A percentile compares a stretch with the other conserved stretches of the same genome.
Conservation (phyloP, 257 asterid species). For the Craterostigma plantagineum region DNA sequence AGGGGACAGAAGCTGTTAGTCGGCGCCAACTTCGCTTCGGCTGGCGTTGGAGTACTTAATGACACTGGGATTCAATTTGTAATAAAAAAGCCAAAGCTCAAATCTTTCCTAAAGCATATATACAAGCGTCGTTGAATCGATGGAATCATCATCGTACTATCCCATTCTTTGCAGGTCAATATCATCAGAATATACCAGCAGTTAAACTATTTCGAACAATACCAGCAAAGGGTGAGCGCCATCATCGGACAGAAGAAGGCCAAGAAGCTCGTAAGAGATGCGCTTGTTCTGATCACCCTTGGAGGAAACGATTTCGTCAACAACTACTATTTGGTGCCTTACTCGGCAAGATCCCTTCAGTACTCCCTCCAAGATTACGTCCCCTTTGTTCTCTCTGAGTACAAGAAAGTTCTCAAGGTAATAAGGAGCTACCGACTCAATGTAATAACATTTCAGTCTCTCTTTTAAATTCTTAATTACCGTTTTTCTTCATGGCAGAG, state of each 20-base stretch:
- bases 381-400: not conserved
- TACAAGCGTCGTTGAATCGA: too few relatives aligned
- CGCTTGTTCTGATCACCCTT: not conserved
- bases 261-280: not conserved
- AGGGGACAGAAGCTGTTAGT: too few relatives aligned
- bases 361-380: not conserved
- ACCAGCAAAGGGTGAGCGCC: conserved; percentile 2
- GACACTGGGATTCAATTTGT: too few relatives aligned
- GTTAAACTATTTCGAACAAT: not conserved
- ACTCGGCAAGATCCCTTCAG: not conserved
- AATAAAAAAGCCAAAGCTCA: too few relatives aligned
- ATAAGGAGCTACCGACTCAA: too few relatives aligned
- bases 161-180: not conserved
- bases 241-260: not conserved
- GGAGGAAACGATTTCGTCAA: conserved; percentile 5
- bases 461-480: not conserved
- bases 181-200: conserved; percentile 3
- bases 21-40: too few relatives aligned
- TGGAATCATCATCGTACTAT: too few relatives aligned
- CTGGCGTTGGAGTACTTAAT: too few relatives aligned
- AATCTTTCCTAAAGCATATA: too few relatives aligned
- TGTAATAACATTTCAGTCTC: not conserved
- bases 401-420: not conserved
- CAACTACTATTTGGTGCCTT: conserved; percentile 4
- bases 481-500: conserved; percentile 22